A percentile compares a stretch with the other conserved stretches of the same genome.
phyloP scores from a whole-genome alignment of 805 yeast species.

The Starmerella powellii region DNA sequence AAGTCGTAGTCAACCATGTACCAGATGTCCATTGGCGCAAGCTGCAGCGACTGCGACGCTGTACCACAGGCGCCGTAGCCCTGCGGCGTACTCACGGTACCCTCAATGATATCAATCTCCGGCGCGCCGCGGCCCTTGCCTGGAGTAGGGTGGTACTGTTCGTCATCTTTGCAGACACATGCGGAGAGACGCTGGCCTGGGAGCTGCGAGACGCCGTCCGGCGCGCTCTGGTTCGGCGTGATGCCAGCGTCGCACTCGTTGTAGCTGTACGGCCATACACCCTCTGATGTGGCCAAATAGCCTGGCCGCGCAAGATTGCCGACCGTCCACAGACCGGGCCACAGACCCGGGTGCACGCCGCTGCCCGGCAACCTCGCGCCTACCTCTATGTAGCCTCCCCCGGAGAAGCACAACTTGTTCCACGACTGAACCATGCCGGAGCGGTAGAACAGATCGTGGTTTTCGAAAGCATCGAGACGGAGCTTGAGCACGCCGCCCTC shows the following conservation, averaged over 20 bases:
- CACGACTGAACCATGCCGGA: constrained; percentile 88
- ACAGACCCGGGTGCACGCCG: constrained; percentile 68
- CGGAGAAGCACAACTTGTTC: constrained; percentile 83
- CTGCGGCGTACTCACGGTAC: constrained; percentile 36
- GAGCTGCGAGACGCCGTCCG: constrained; percentile 76
- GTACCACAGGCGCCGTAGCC: constrained; percentile 29
- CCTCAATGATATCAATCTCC: constrained; percentile 87
- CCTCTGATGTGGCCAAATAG: constrained; percentile 72
- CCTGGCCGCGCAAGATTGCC: constrained; percentile 93
- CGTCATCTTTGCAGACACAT: constrained; percentile 56
- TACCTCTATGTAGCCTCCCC: constrained; percentile 67
- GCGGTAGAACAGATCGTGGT: constrained; percentile 69
- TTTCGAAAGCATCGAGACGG: constrained; percentile 68
- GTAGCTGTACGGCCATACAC: constrained; percentile 91
- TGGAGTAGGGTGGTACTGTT: constrained; percentile 74
- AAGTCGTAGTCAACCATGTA: constrained; percentile 79
- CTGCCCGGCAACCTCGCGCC: constrained; percentile 68
- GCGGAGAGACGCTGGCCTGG: constrained; percentile 70
- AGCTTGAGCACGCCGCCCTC: constrained; percentile 56
- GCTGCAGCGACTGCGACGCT: constrained; percentile 84
- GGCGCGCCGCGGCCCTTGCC: constrained; percentile 93
- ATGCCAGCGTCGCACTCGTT: constrained; percentile 86
- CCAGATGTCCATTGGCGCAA: constrained; percentile 94
- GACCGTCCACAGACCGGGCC: constrained; percentile 97
- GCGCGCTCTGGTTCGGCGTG: constrained; percentile 81